These are phyloP conservation scores for Pythium phragmiticola DNA, from an alignment of 352 stramenopile genomes.

Conservation along the genomic window DNA sequence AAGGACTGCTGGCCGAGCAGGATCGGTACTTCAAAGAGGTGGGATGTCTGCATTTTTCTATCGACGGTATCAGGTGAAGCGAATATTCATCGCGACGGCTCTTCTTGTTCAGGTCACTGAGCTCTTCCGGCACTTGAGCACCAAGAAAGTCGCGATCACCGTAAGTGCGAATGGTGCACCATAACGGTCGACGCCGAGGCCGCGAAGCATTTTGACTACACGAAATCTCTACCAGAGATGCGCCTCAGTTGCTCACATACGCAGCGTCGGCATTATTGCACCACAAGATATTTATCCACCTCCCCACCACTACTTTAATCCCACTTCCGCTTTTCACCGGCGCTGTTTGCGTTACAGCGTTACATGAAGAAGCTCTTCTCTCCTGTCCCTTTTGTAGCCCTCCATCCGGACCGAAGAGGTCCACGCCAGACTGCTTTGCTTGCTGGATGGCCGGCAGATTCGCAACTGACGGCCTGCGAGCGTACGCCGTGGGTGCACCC, in stretches of 20 bases:
- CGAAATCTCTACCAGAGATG: not conserved
- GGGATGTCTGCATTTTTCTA: not conserved
- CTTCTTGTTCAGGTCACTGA: conserved; percentile 10
- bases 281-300: conserved; percentile 11
- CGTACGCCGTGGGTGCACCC: conserved; percentile 8
- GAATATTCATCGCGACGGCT: not conserved
- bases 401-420: not conserved
- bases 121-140: conserved; percentile 22
- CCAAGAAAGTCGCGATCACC: conserved; percentile 16
- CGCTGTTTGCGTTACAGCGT: conserved; percentile 16
- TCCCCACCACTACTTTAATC: not conserved
- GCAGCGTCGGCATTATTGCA: not conserved
- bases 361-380: not conserved
- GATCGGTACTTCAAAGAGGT: conserved; percentile 31
- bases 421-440: not conserved
- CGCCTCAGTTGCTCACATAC: not conserved
- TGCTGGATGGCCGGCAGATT: conserved; percentile 3
- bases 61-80: not conserved
- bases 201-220: not conserved
- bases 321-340: not conserved
- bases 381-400: not conserved
- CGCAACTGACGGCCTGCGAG: conserved; percentile 21
- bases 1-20: conserved; percentile 61
- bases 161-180: conserved; percentile 5
- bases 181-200: not conserved